Evolutionary conservation across 2,329 filamentous ascomycete species (phyloP), one percentile per base, ranked within the genome.

Genomic region (Juglanconis juglandina): DNA sequence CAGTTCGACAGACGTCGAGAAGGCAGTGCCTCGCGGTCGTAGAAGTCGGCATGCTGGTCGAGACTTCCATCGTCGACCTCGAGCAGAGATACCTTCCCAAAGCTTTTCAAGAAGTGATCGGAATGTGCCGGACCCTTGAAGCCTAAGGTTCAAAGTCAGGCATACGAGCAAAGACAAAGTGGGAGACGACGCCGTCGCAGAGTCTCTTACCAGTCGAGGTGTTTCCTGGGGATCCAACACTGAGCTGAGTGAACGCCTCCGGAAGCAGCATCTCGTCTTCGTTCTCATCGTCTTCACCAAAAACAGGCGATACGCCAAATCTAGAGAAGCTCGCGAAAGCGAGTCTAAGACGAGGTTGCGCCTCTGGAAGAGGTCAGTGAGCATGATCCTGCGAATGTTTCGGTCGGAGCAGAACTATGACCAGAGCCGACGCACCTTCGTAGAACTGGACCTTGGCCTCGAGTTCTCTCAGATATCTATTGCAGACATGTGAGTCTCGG

Each of bases 101-200:
- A 70, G 41, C 69, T 73, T n/a, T 70, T 69, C 17, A 76, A 66
- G 49, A 77, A 75, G 47, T 70, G 71, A 63, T 77, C 74, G 1
- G 75, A 73, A 3, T 74, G 73, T 0, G 72, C 73, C 0, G 73
- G 73, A 6, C 73, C 74, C 59, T 73, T 72, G 63, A 74, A 75
- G 56, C 65, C 71, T 72, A 52, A 24, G 33, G 11, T 1, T 14
- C 2, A 8, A 3, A 6, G 53, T 47, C 9, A 37, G 9, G 6
- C 4, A 10, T 30, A 24, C 11, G 11, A 39, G 6, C 8, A 44
- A 17, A 24, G 11, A 44, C 5, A 2, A 8, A 11, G 5, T 9
- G 50, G 11, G 24, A 7, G 39, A 44, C 37, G n/a, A 6, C 3
- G 17, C 8, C 4, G 11, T 9, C 6, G 5, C 7, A 9, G 17